Percentiles rank a stretch among this genome's conserved stretches.
These are phyloP conservation scores for Pluteus cervinus DNA, from an alignment of 768 basidiomycete species.

Conservation along the genomic window DNA sequence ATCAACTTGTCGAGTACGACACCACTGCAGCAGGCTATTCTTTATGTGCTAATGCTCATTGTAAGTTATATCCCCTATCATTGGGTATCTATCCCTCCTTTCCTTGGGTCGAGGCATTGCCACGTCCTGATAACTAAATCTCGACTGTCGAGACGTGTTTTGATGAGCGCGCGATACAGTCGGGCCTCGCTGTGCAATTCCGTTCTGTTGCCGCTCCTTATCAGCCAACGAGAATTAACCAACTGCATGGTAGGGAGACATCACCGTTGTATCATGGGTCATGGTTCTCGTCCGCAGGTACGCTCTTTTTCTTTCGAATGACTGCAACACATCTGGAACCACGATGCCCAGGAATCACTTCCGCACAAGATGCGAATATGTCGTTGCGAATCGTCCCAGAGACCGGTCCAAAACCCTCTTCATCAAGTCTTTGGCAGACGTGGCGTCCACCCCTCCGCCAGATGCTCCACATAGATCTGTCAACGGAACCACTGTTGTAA, in stretches of 20 bases:
- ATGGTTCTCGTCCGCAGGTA: slow-evolving; percentile 63
- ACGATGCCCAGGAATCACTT: slow-evolving; percentile 32
- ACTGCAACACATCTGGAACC: slow-evolving; percentile 1
- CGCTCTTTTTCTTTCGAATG: slow-evolving; percentile 3
- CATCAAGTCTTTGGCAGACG: too few species aligned
- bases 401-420: slow-evolving; percentile 21
- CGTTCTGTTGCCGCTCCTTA: too few species aligned
- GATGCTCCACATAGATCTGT: too few species aligned
- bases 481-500: too few species aligned
- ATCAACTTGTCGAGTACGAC: slow-evolving; percentile 46
- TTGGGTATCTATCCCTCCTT: neutral
- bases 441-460: too few species aligned
- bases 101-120: too few species aligned
- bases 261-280: slow-evolving; percentile 53
- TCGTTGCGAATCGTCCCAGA: slow-evolving; percentile 17
- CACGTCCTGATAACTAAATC: too few species aligned
- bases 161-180: too few species aligned
- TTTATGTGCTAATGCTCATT: slow-evolving; percentile 48
- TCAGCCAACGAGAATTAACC: too few species aligned
- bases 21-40: slow-evolving; percentile 40
- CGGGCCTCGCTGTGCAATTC: too few species aligned
- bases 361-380: slow-evolving; percentile 34
- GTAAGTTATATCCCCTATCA: slow-evolving; percentile 21
- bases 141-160: too few species aligned
- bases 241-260: slow-evolving; percentile 29